Conservation (phyloP, 805 yeast species). For the Myxozyma vanderwaltii region DNA sequence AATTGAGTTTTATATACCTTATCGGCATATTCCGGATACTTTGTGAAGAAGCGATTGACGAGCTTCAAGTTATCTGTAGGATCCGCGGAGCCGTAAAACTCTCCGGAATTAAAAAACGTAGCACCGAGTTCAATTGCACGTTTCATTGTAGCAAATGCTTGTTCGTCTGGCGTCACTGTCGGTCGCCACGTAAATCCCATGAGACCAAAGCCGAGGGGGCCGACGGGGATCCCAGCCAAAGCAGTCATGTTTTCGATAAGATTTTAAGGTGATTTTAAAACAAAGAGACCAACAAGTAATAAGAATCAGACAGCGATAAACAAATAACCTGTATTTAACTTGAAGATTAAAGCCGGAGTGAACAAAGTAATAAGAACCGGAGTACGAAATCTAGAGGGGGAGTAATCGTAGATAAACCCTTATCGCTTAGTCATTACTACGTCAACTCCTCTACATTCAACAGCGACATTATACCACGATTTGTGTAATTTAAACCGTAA, state of each 20-base stretch:
- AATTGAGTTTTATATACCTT: constrained; percentile 47
- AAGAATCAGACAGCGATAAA: no score
- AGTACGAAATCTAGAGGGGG: no score
- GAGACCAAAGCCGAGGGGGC: constrained; percentile 65
- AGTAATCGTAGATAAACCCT: no score
- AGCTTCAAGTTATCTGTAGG: constrained; percentile 56
- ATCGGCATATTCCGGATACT: constrained; percentile 49
- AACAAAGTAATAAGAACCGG: no score
- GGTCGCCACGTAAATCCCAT: constrained; percentile 79
- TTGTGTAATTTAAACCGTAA: no score
- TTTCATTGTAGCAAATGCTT: constrained; percentile 55
- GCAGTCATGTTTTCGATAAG: background rate
- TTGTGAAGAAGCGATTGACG: constrained; percentile 54
- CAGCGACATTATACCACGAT: no score
- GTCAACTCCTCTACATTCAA: no score
- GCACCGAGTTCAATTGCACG: constrained; percentile 53
- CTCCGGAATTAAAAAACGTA: constrained; percentile 65
- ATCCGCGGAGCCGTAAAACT: constrained; percentile 51
- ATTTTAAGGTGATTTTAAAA: background rate
- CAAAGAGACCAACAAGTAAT: no score
- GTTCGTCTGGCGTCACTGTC: constrained; percentile 44
- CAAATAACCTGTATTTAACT: no score
- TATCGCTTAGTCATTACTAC: no score
- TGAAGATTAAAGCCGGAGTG: no score
- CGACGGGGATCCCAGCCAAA: constrained; percentile 27